These are phyloP conservation scores for Fusarium sp. DNA, from an alignment of 2,329 filamentous ascomycete genomes.

Conservation along the genomic window DNA sequence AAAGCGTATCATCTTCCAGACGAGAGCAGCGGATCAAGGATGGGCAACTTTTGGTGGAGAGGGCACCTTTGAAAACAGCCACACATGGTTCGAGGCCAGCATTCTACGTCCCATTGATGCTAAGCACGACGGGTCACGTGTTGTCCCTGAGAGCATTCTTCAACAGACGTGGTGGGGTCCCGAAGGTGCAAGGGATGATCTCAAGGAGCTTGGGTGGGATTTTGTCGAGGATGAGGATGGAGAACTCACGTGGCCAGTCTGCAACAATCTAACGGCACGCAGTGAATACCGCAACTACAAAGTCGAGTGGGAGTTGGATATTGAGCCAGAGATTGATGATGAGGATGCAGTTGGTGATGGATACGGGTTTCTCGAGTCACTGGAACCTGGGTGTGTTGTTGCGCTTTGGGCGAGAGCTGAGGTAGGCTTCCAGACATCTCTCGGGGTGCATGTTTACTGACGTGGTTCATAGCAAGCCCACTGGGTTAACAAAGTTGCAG, in stretches of 20 bases:
- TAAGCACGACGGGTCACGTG: not conserved
- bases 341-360: not conserved
- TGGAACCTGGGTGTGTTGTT: not conserved
- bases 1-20: not conserved
- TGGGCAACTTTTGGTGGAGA: not conserved
- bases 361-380: not conserved
- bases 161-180: not conserved
- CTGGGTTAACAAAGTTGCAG: not conserved
- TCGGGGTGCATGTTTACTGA: not conserved
- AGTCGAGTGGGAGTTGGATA: not conserved
- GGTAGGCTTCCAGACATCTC: not conserved
- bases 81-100: slow-evolving; percentile 1
- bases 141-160: not conserved
- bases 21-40: not conserved
- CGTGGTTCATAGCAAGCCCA: not conserved
- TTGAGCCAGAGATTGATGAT: not conserved
- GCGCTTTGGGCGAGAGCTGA: slow-evolving; percentile 1
- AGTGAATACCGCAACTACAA: not conserved
- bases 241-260: not conserved
- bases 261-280: not conserved
- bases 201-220: not conserved
- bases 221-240: not conserved
- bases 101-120: not conserved
- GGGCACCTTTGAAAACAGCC: not conserved
- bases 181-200: not conserved